Base-by-base conservation (phyloP, 306 rosid genomes). In the Inga leiocalycina region DNA sequence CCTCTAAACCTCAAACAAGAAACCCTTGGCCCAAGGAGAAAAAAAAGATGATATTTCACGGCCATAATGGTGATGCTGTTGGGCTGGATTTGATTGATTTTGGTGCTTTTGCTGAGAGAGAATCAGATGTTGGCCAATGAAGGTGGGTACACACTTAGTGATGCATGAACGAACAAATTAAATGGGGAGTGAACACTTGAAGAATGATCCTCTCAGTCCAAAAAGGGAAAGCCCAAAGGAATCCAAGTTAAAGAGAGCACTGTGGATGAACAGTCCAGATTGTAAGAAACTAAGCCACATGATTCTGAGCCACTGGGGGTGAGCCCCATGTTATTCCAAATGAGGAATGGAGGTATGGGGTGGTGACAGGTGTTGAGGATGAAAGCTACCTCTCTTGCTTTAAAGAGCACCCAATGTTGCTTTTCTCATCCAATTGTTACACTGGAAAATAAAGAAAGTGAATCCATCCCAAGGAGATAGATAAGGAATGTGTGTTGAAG, bases 211-310 rank as follows among this genome's bases (percentile, higher is more conserved):
- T 51, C 45, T 57, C 80, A 41, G 30, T 64, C 91, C 91, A 73
- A 88, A 90, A 85, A 65, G 81, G 90, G 86, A 84, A 72, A 84
- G 67, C 52, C 10, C 19, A 44, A 76, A 37, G 48, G 71, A 77
- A 75, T 64, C 20, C 9, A 67, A 8, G 34, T 44, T 20, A 71
- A 27, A 84, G 56, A 20, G 24, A 35, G 12, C 74, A 57, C n/a
- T 44, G 75, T 71, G 75, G 2, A 10, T 43, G 54, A 27, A 71
- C 54, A 19, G 52, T 39, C 32, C 74, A 41, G 32, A 69, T 9
- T 37, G 22, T 7, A 34, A 32, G 37, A 34, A 66, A 66, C 43
- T 39, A 39, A 6, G 3, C 44, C 44, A 34, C 39, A 66, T 34
- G 71, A 49, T 49, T 49, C 54, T 49, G 54, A 49, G 54, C 54